Evolutionary conservation across 768 basidiomycete genomes (phyloP).

Genomic region (Asterophora lycoperdoides): DNA sequence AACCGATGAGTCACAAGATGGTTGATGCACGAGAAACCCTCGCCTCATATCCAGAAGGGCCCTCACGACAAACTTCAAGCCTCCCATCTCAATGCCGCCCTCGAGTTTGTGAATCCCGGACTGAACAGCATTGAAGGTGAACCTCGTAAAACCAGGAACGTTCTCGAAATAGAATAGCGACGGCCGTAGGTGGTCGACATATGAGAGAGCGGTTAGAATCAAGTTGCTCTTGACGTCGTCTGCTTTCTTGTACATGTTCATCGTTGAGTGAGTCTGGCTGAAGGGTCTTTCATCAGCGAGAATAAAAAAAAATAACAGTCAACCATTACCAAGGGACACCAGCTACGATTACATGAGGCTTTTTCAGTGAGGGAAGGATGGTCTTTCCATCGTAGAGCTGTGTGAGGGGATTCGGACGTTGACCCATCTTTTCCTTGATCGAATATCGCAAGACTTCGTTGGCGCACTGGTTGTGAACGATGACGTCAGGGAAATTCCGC

Average conservation of each 20-base stretch:
- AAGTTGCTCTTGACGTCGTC: constrained; percentile 66
- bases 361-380: constrained; percentile 1
- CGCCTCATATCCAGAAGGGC: constrained; percentile 67
- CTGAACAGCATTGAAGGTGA: constrained; percentile 38
- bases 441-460: constrained; percentile 59
- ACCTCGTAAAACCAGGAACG: constrained; percentile 47
- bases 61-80: constrained; percentile 61
- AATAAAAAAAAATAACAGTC: neutral
- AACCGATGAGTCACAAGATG: neutral
- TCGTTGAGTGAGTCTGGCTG: constrained; percentile 68
- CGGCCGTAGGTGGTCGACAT: constrained; percentile 43
- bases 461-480: constrained; percentile 68
- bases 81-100: constrained; percentile 71
- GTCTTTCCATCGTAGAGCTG: constrained; percentile 35
- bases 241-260: constrained; percentile 70
- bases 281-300: neutral
- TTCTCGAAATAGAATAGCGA: constrained; percentile 47
- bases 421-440: constrained; percentile 46
- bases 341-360: constrained; percentile 49
- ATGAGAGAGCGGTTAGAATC: constrained; percentile 57
- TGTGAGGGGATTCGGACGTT: constrained; percentile 33
- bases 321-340: constrained; percentile 73
- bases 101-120: constrained; percentile 39
- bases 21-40: constrained; percentile 2
- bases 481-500: constrained; percentile 46